A percentile compares a stretch with the other conserved stretches of the same genome.
Evolutionary conservation across 1,284 basidiomycete species (phyloP).

Genomic region (Cryptococcus sp.): DNA sequence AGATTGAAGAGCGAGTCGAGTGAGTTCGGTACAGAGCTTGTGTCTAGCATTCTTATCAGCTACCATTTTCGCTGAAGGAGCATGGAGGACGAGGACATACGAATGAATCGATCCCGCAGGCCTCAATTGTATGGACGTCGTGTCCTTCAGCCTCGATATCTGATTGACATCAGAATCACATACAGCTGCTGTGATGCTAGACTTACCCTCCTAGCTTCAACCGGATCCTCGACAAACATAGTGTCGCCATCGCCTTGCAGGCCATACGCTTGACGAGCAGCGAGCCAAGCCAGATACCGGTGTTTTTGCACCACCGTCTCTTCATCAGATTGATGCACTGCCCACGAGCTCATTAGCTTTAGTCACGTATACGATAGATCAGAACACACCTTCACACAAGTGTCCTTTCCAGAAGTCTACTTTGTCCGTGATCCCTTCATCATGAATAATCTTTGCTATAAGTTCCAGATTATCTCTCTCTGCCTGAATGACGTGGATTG

Average conservation of each 20-base stretch:
- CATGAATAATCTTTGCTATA: constrained; percentile 13
- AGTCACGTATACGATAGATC: neutral
- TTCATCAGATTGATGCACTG: constrained; percentile 6
- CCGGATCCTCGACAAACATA: constrained; percentile 24
- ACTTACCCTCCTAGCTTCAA: constrained; percentile 27
- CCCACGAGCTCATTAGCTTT: neutral
- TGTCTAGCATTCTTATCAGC: constrained; percentile 14
- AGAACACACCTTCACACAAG: constrained; percentile 13
- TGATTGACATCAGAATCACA: neutral
- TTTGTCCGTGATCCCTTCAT: constrained; percentile 14
- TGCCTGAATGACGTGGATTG: constrained; percentile 12
- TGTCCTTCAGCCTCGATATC: constrained; percentile 21
- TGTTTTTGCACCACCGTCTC: constrained; percentile 12
- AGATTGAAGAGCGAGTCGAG: constrained; percentile 16
- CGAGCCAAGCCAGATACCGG: constrained; percentile 23
- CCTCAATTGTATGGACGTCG: constrained; percentile 24
- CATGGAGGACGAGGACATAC: constrained; percentile 8
- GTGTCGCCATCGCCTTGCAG: constrained; percentile 18
- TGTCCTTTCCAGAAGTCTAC: constrained; percentile 27
- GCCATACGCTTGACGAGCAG: constrained; percentile 19
- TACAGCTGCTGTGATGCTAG: neutral
- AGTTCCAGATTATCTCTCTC: constrained; percentile 25
- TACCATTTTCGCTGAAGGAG: neutral
- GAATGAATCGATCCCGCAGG: constrained; percentile 29
- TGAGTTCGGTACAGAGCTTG: constrained; percentile 33